Evolutionary conservation across 2,329 filamentous ascomycete genomes (phyloP).

Genomic region (Aspergillus sp.): DNA sequence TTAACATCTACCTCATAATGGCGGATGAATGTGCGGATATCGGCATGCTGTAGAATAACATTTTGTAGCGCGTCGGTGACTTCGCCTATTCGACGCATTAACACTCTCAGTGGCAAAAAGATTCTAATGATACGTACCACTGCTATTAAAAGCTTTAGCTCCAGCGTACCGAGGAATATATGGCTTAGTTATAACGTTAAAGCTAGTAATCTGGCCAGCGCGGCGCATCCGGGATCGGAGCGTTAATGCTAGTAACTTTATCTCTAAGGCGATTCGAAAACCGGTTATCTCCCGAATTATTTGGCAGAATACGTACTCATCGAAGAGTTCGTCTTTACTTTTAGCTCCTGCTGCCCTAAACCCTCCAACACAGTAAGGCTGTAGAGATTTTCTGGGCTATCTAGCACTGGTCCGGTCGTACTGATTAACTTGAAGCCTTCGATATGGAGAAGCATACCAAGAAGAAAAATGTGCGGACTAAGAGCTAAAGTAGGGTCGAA

Average conservation of each 20-base stretch:
- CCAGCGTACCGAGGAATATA: constrained; percentile 35
- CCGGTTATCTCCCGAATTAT: background rate
- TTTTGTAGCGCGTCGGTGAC: constrained; percentile 23
- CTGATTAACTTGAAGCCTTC: background rate
- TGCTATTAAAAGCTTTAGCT: constrained; percentile 40
- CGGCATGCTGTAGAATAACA: constrained; percentile 20
- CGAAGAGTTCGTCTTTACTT: background rate
- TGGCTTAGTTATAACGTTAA: constrained; percentile 30
- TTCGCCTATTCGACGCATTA: constrained; percentile 15
- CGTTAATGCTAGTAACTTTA: background rate
- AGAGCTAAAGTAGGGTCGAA: constrained; percentile 37
- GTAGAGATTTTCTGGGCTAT: background rate
- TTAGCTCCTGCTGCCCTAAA: background rate
- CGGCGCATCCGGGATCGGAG: background rate
- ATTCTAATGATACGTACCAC: constrained; percentile 32
- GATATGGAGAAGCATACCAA: constrained; percentile 1
- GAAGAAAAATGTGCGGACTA: constrained; percentile 30
- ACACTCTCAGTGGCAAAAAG: constrained; percentile 5
- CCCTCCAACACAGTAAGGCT: background rate
- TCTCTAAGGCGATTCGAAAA: constrained; percentile 2
- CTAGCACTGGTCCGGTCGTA: background rate
- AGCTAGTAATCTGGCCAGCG: constrained; percentile 28
- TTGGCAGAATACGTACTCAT: constrained; percentile 4
- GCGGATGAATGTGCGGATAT: constrained; percentile 14
- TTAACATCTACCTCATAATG: constrained; percentile 16